Evolutionary conservation across 768 basidiomycete genomes (phyloP).

Genomic region (Termitomyces sp.): DNA sequence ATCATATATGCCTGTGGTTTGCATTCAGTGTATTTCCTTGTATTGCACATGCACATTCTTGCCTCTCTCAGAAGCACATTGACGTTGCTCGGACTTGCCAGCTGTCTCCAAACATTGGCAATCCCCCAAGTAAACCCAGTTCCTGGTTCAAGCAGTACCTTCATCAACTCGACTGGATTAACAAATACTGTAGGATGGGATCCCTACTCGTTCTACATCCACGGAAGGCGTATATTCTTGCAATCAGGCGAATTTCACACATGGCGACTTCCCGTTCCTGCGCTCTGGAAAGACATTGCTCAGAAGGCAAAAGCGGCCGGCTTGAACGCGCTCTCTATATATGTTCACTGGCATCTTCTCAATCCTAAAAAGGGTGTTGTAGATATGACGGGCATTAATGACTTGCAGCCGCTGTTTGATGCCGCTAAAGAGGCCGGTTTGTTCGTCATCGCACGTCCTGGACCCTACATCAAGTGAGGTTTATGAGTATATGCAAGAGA

Average conservation of each 20-base stretch:
- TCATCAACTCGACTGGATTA: constrained; percentile 10
- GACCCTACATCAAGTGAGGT: constrained; percentile 13
- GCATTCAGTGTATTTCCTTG: neutral
- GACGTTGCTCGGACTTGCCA: neutral
- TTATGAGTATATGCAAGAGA: neutral
- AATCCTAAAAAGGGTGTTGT: constrained; percentile 12
- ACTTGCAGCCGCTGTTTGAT: constrained; percentile 12
- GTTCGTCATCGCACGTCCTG: constrained; percentile 12
- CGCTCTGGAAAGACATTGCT: constrained; percentile 12
- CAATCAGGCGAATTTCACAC: constrained; percentile 15
- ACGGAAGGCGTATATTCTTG: constrained; percentile 11
- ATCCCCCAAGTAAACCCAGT: neutral
- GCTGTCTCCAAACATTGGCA: neutral
- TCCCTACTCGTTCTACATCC: constrained; percentile 12
- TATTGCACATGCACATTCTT: neutral
- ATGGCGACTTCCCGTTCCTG: constrained; percentile 12
- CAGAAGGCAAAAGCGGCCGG: constrained; percentile 15
- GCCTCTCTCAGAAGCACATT: neutral
- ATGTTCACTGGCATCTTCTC: constrained; percentile 14
- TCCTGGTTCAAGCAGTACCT: neutral
- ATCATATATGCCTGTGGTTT: neutral
- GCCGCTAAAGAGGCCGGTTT: constrained; percentile 14
- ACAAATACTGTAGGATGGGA: constrained; percentile 13
- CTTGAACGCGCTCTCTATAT: constrained; percentile 12
- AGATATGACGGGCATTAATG: constrained; percentile 14